Base-by-base conservation (phyloP, 2,329 filamentous ascomycete species). In the Talaromyces sp. region DNA sequence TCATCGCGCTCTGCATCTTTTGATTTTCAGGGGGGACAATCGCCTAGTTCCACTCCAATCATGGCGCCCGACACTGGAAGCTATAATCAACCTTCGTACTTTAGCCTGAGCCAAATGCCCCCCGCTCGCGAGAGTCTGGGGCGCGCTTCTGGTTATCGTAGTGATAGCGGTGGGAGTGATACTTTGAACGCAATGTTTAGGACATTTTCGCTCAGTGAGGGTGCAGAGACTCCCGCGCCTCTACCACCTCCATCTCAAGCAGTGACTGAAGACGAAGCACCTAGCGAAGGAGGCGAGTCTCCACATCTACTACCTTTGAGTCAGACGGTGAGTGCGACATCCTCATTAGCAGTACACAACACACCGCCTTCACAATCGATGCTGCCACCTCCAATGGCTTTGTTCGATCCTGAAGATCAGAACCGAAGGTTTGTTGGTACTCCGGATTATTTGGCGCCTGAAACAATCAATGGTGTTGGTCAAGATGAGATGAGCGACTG, bases 401-500 rank as follows among this genome's bases (percentile, higher is more conserved):
- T 99, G 3, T 99, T 98, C 73, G 93, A 98, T 72, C 95, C 95
- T 0, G 90, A 97, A 73, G 95, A 99, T 73, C 96, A 89, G 67
- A 94, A 92, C 74, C 88, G 95, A 62, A 89, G 92, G 45, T 99
- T 99, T 72, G 95, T 99, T 9, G 95, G 95, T 37, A 99, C 95
- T 0, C 95, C 95, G 0, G 95, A 99, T 76, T 99, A 99, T 74
- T 85, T 99, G 14, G 95, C 95, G 0, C 95, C 95, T 0, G 96
- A 99, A 75, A 99, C 96, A 0, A 96, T 99, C 74, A 93, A 92
- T 69, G 95, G 96, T 59, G 89, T 93, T 69, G 93, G 94, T 1
- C 95, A 99, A 77, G 95, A 99, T 73, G 94, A 98, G 77, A 95
- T 94, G 70, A 98, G 95, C 74, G 95, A 99, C 87, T 99, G 95